These are phyloP conservation scores for Poa annua DNA, from an alignment of 176 grass and related monocot species.

Conservation along the genomic window DNA sequence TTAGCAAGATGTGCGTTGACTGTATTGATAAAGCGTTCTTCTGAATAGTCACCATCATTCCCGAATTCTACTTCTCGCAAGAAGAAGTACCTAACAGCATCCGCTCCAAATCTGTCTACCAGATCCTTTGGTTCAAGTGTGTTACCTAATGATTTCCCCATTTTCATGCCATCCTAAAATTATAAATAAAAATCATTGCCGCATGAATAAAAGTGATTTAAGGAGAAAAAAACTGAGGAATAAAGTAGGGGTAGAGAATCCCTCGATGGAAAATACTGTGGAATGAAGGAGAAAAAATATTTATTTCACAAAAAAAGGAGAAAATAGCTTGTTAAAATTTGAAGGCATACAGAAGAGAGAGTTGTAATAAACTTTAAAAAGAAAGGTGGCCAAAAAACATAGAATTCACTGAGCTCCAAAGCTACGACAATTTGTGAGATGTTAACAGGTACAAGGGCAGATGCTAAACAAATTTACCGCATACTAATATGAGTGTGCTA, in stretches of 20 bases:
- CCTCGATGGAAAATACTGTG: not conserved
- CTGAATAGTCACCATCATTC: constrained; percentile 96
- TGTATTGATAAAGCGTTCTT: constrained; percentile 93
- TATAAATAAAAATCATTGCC: constrained; percentile 60
- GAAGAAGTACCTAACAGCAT: constrained; percentile 98
- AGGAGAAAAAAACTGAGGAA: constrained; percentile 40
- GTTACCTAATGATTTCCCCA: constrained; percentile 99
- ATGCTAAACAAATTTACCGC: not conserved
- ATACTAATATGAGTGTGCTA: not conserved
- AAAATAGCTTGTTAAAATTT: not conserved
- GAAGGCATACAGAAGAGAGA: not conserved
- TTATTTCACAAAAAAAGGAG: not conserved
- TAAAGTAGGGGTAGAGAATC: not conserved
- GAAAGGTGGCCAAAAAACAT: constrained; percentile 20
- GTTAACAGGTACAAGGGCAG: not conserved
- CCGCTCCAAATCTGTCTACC: constrained; percentile 75
- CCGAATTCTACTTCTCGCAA: constrained; percentile 95
- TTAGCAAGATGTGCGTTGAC: constrained; percentile 98
- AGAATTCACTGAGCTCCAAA: not conserved
- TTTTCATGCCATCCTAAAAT: constrained; percentile 98
- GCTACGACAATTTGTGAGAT: not conserved
- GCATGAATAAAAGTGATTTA: constrained; percentile 53
- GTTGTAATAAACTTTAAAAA: constrained; percentile 22
- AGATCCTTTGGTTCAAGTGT: constrained; percentile 95
- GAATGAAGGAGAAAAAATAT: constrained; percentile 6